Base-by-base conservation (phyloP, 2,329 filamentous ascomycete species). In the Aspergillus thermomutatus region DNA sequence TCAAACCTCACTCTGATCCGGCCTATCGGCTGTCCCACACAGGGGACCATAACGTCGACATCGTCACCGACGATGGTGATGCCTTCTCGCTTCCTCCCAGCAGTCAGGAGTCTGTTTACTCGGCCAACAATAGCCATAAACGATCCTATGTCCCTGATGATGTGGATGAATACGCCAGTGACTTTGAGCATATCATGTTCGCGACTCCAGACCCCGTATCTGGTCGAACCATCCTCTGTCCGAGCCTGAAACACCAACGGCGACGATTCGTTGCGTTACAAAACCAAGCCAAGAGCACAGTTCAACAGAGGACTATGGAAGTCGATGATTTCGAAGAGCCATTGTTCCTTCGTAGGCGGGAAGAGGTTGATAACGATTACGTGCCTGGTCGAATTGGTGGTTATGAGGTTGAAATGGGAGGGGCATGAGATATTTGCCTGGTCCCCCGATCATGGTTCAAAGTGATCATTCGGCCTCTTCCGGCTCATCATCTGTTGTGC, bases 321-420 rank as follows among this genome's bases (percentile, higher is more conserved):
- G 53, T 73, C 9, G 70, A 73, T 54, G 77, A 79, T 62, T 79
- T 80, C 62, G 77, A 75, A 47, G 77, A 80, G 49, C 75, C 78
- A 4, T 54, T 68, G 3, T 80, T 80, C 57, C 64, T 80, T 52
- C 68, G 73, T 45, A 67, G 71, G 53, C 70, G 70, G 41, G 75
- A 78, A 47, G 77, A 79, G 56, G 64, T 76, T 52, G 64, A 70
- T 68, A 56, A 61, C 58, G 62, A 74, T 47, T 68, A 69, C 56
- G 51, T 54, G 23, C 19, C 45, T 45, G 34, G 34, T 23, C 41
- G 11, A 8, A 34, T 27, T 17, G 31, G 41, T 43, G 54, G 48
- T 26, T 47, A 50, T 40, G 62, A 66, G 56, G 45, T 69, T 61
- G 59, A 71, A 60, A 73, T 74, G 74, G 64, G 73, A 62, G 75